Base-by-base conservation (phyloP, 2,329 filamentous ascomycete species). In the Colletotrichum sp. region DNA sequence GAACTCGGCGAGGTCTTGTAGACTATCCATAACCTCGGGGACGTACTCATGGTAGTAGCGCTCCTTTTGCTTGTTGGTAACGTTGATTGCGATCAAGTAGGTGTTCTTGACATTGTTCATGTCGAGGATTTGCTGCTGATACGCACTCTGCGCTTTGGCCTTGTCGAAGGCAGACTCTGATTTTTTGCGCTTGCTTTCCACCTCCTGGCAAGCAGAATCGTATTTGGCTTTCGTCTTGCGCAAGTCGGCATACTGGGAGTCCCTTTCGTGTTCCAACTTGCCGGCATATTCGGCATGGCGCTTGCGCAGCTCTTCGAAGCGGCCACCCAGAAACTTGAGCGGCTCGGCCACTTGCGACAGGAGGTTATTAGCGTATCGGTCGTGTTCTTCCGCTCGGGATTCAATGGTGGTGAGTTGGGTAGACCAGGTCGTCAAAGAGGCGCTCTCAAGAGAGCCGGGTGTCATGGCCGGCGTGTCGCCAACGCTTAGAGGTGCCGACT, bases 31-130 rank as follows among this genome's bases (percentile, higher is more conserved):
- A 74, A 98, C 87, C 82, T 98, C 97, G 10, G 97, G 97, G 25
- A 99, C 90, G 84, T 98, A 98, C 84, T 98, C 96, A 83, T 98
- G 94, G 82, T 98, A 99, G 87, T 98, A 98, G 82, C 94, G 95
- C 83, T 98, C 96, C 87, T 98, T 99, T 82, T 98, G 93, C 87
- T 97, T 98, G 86, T 99, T 99, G 39, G 96, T 97, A 74, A 98
- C 95, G 82, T 98, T 98, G 87, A 99, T 98, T 76, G 93, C 91
- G 81, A 99, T 98, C 76, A 99, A 88, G 82, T 99, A 99, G n/a
- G 94, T 96, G 84, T 99, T 99, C 89, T 99, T 99, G 84, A 94
- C 91, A 83, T 99, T 99, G 86, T 97, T 95, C 97, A 98, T 98
- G 80, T 99, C 97, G 76, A 93, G 87, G 76, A 97, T 89, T 84